Percentiles rank a stretch among this genome's conserved stretches.
Evolutionary conservation across 441 rosid genomes (phyloP).

Genomic region (Arabidopsis hybrid): DNA sequence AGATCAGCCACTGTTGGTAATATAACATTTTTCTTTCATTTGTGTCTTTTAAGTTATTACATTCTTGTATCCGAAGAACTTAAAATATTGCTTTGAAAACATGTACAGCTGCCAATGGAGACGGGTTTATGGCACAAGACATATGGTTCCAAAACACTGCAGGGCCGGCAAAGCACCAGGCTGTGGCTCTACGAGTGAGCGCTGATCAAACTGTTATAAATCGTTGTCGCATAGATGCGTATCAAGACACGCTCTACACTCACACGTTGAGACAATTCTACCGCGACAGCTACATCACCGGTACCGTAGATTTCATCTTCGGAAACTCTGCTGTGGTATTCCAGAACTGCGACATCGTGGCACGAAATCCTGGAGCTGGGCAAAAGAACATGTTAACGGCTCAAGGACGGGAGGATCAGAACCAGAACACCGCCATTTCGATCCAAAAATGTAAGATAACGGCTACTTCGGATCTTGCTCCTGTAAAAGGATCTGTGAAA

Average conservation of each 20-base stretch:
- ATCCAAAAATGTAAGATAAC: constrained; percentile 64
- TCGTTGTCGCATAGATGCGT: constrained; percentile 71
- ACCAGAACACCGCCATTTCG: constrained; percentile 70
- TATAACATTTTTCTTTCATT: not conserved
- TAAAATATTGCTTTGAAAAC: not conserved
- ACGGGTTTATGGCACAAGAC: constrained; percentile 86
- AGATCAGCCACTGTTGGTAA: constrained; percentile 70
- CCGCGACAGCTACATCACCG: constrained; percentile 57
- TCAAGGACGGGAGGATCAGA: constrained; percentile 66
- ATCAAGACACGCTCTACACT: constrained; percentile 74
- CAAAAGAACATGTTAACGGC: constrained; percentile 75
- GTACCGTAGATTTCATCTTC: constrained; percentile 74
- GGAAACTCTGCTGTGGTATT: constrained; percentile 69
- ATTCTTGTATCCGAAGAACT: not conserved
- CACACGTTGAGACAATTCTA: constrained; percentile 74
- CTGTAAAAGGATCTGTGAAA: constrained; percentile 52
- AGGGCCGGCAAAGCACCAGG: constrained; percentile 74
- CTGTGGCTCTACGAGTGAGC: constrained; percentile 74
- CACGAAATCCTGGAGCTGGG: constrained; percentile 55
- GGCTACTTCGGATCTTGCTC: constrained; percentile 63
- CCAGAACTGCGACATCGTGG: constrained; percentile 61
- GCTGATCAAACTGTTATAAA: constrained; percentile 71
- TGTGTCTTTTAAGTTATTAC: not conserved
- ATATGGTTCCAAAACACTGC: constrained; percentile 78
- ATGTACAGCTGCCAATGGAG: constrained; percentile 63